Evolutionary conservation across 164 flowering plant genomes (phyloP).

Genomic region (Sextonia rubra): DNA sequence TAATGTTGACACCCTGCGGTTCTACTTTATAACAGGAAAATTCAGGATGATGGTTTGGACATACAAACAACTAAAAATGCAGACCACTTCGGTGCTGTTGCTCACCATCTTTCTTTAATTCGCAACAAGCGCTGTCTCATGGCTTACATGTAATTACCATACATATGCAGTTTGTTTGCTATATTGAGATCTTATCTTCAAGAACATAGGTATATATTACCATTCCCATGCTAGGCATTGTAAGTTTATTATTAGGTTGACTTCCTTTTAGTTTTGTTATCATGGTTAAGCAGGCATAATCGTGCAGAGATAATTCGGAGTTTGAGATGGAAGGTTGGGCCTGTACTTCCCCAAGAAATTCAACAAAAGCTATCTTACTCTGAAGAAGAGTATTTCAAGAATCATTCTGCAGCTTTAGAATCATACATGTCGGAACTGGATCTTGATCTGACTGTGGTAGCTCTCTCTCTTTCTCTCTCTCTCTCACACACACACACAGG

Average conservation of each 20-base stretch:
- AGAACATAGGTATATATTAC: background rate
- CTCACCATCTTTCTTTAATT: slow-evolving; percentile 76
- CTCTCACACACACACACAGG: too few species aligned
- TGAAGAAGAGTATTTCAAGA: slow-evolving; percentile 82
- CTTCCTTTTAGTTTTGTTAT: slow-evolving; percentile 1
- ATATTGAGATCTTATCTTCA: too few species aligned
- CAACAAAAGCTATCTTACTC: slow-evolving; percentile 59
- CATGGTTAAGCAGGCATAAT: slow-evolving; percentile 48
- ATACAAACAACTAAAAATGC: slow-evolving; percentile 68
- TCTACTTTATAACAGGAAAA: slow-evolving; percentile 45
- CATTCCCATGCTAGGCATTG: slow-evolving; percentile 3
- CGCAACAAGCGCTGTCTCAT: slow-evolving; percentile 77
- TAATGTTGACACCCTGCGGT: background rate
- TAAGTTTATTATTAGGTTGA: slow-evolving; percentile 5
- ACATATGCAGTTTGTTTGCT: background rate
- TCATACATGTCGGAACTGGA: slow-evolving; percentile 67
- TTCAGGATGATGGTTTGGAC: slow-evolving; percentile 79
- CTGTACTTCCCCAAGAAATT: slow-evolving; percentile 73
- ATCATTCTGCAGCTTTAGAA: slow-evolving; percentile 67
- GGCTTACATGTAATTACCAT: slow-evolving; percentile 57
- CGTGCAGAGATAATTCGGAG: slow-evolving; percentile 69
- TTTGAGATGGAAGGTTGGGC: slow-evolving; percentile 79
- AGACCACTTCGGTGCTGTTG: slow-evolving; percentile 85
- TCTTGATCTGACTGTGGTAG: slow-evolving; percentile 90
- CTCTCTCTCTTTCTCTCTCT: slow-evolving; percentile 13